Conservation (phyloP, 2,329 filamentous ascomycete species). For the Botrytis deweyae region DNA sequence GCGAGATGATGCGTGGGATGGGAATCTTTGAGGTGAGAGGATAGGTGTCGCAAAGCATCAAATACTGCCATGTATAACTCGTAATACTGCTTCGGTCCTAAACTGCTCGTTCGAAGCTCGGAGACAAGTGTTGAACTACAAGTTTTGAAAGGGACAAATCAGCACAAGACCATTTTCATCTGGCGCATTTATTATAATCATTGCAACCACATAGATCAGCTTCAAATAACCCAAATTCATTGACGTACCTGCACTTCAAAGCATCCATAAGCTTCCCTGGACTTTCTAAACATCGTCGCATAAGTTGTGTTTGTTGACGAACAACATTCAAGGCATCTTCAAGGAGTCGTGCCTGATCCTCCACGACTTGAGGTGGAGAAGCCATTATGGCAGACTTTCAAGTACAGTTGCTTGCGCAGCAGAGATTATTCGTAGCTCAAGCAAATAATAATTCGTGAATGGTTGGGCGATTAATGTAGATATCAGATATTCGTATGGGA, state of each 20-base stretch:
- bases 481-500: conserved; percentile 8
- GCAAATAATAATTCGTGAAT: conserved; percentile 11
- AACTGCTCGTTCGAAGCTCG: conserved; percentile 93
- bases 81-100: conserved; percentile 99
- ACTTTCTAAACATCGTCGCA: conserved; percentile 96
- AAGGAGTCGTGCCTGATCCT: conserved; percentile 87
- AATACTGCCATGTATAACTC: conserved; percentile 99
- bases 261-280: conserved; percentile 99
- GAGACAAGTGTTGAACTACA: conserved; percentile 91
- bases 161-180: conserved; percentile 30
- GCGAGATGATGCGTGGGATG: conserved; percentile 97
- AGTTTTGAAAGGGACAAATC: conserved; percentile 33
- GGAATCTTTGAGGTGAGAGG: conserved; percentile 93
- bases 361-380: conserved; percentile 58
- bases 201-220: not conserved
- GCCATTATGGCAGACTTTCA: conserved; percentile 43
- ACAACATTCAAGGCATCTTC: conserved; percentile 97
- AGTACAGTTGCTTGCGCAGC: conserved; percentile 30
- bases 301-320: conserved; percentile 92
- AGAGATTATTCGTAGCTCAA: conserved; percentile 31
- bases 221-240: not conserved
- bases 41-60: conserved; percentile 93
- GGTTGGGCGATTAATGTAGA: not conserved
- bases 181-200: conserved; percentile 12
- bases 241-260: conserved; percentile 92